These are phyloP conservation scores for Candida sp. DNA, from an alignment of 1,139 yeast genomes.

Conservation along the genomic window DNA sequence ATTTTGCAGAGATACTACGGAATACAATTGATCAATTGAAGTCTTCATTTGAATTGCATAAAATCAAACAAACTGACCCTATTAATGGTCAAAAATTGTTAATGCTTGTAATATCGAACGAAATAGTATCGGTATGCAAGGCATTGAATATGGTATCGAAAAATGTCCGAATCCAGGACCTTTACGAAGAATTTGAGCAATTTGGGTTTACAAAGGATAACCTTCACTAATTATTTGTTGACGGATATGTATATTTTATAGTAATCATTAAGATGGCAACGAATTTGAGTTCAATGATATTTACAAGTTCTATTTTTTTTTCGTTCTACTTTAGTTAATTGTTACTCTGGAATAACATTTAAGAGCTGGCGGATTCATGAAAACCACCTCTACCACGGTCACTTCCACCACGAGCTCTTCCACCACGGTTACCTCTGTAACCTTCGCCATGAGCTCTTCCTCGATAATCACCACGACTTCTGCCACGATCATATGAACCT, in stretches of 20 bases:
- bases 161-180: background rate
- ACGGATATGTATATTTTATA: too few relatives aligned
- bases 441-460: background rate
- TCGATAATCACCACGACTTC: background rate
- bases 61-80: background rate
- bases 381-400: background rate
- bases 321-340: too few relatives aligned
- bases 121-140: background rate
- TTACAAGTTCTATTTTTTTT: too few relatives aligned
- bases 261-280: too few relatives aligned
- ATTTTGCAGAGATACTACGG: constrained; percentile 1
- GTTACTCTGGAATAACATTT: too few relatives aligned
- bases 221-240: too few relatives aligned
- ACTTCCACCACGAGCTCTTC: too few relatives aligned
- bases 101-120: background rate
- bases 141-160: constrained; percentile 1
- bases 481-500: background rate
- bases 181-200: background rate
- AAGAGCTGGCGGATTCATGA: too few relatives aligned
- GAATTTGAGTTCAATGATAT: too few relatives aligned
- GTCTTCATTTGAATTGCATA: background rate
- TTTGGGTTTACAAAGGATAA: constrained; percentile 1
- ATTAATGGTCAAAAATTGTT: background rate
- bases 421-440: too few relatives aligned
- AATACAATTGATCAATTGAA: constrained; percentile 1